phyloP scores from a whole-genome alignment of 441 rosid genomes.

The Adansonia grandidieri region DNA sequence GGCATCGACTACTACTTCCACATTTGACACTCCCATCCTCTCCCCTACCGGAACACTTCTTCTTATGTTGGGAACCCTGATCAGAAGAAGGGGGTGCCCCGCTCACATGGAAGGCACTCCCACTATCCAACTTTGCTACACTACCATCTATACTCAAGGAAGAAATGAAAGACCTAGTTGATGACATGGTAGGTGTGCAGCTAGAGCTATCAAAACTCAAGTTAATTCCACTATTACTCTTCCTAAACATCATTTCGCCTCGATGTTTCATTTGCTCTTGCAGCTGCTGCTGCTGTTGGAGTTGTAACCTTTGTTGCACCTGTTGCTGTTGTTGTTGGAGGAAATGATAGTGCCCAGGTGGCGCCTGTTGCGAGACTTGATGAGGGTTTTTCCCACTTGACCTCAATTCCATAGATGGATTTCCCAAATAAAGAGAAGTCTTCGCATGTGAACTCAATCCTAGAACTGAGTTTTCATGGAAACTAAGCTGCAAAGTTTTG shows the following conservation, averaged over 20 bases:
- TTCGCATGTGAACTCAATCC: constrained; percentile 61
- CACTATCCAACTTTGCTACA: constrained; percentile 63
- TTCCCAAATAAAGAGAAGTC: constrained; percentile 58
- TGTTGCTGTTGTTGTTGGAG: constrained; percentile 38
- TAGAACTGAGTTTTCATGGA: constrained; percentile 39
- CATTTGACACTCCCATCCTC: constrained; percentile 72
- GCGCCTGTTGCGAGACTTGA: constrained; percentile 44
- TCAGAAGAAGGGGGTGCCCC: constrained; percentile 56
- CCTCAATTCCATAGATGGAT: constrained; percentile 53
- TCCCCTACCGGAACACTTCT: constrained; percentile 63
- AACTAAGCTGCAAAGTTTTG: constrained; percentile 49
- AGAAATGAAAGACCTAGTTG: constrained; percentile 71
- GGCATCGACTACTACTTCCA: constrained; percentile 62
- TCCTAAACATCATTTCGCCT: constrained; percentile 69
- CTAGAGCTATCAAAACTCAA: constrained; percentile 69
- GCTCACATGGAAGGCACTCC: constrained; percentile 57
- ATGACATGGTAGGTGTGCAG: constrained; percentile 75
- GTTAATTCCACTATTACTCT: constrained; percentile 58
- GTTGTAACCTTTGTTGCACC: constrained; percentile 44
- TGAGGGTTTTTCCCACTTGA: constrained; percentile 60
- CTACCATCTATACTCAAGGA: constrained; percentile 77
- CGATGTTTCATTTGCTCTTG: constrained; percentile 62
- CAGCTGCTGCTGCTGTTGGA: constrained; percentile 44
- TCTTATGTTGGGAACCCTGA: constrained; percentile 61
- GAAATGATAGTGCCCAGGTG: constrained; percentile 31